Evolutionary conservation across 495 filamentous ascomycete species (phyloP), one percentile per base, ranked within the genome.

Genomic region (Corynascus novoguineensis): DNA sequence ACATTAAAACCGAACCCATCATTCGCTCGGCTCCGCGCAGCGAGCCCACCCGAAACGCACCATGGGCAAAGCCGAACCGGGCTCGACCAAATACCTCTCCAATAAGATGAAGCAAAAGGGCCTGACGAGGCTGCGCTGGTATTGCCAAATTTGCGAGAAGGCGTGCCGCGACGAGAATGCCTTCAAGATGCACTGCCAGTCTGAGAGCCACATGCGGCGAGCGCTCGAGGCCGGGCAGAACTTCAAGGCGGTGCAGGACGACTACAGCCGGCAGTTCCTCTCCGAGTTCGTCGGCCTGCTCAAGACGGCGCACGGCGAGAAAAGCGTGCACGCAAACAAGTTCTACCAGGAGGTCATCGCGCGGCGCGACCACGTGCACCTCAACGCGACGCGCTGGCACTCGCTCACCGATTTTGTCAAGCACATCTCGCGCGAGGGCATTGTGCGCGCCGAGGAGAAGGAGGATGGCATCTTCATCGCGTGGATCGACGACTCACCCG

Each of bases 61-160:
- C n/a, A 98, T 97, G 95, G 87, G 87, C 53, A 86, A 86, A 74
- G 95, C 95, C 57, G 93, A 97, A 77, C 84, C 88, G 21, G 95
- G 93, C 24, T 84, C 82, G 28, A 89, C 84, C 4, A 97, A 97
- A 66, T 80, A 88, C 60, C 79, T 97, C 46, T 81, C 78, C 71
- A 97, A 97, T 73, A 86, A 90, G 70, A 82, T 96, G 71, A 97
- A 97, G 68, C 76, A 85, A 60, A 92, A 91, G 74, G 92, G 92
- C 38, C 77, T 96, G 2, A 88, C 90, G 60, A 79, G 92, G 0
- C 77, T 97, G 4, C 79, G 91, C 49, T 97, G 88, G 86, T 52
- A 90, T 71, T 90, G 86, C 68, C 86, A 91, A 58, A 74, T 81
- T 31, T 86, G 84, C 75, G 75, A 83, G 56, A 76, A 78, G 53